These are phyloP conservation scores for Diddensiella caesifluorescens DNA, from an alignment of 805 yeast species.

Conservation along the genomic window DNA sequence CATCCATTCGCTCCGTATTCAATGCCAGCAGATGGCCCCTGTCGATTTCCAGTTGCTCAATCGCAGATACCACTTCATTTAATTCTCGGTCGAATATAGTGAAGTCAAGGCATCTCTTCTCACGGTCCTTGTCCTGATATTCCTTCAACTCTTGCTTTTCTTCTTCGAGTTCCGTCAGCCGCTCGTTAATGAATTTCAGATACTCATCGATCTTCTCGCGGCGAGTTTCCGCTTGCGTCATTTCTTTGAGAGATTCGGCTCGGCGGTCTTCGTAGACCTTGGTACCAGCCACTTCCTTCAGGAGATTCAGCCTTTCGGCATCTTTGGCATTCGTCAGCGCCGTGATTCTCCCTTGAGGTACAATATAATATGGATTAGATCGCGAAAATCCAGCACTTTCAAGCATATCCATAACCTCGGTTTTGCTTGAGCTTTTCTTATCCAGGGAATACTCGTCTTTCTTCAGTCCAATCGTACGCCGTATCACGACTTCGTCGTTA, in stretches of 20 bases:
- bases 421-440: conserved; percentile 68
- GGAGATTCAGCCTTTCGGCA: conserved; percentile 64
- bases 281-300: conserved; percentile 95
- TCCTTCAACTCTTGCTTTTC: conserved; percentile 72
- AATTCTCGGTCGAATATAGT: conserved; percentile 74
- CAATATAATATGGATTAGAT: conserved; percentile 90
- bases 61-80: conserved; percentile 30
- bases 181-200: conserved; percentile 59
- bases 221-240: conserved; percentile 65
- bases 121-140: conserved; percentile 61
- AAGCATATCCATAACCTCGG: conserved; percentile 72
- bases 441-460: conserved; percentile 88
- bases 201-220: conserved; percentile 70
- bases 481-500: conserved; percentile 61
- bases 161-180: conserved; percentile 71
- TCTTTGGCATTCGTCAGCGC: conserved; percentile 86
- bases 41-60: conserved; percentile 14
- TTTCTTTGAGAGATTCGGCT: conserved; percentile 71
- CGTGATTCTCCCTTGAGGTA: conserved; percentile 93
- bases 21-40: conserved; percentile 9
- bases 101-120: conserved; percentile 67
- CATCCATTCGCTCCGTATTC: conserved; percentile 12
- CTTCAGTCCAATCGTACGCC: conserved; percentile 90
- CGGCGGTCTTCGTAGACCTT: conserved; percentile 79
- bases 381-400: conserved; percentile 92